These are phyloP conservation scores for Epichloe gansuensis DNA, from an alignment of 2,329 filamentous ascomycete species.

Conservation along the genomic window DNA sequence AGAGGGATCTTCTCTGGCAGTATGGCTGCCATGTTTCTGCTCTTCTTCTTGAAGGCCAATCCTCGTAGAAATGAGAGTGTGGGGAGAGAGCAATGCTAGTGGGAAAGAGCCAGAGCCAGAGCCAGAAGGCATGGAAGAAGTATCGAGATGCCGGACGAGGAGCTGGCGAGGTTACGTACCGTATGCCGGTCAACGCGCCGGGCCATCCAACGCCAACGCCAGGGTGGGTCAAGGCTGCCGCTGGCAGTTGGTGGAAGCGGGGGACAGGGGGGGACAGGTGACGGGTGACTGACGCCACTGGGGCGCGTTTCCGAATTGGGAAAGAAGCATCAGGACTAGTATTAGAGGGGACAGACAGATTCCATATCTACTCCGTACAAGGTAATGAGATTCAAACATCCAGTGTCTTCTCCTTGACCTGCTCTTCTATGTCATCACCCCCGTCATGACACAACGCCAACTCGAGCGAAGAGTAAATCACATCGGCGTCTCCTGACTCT, in stretches of 20 bases:
- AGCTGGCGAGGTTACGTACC: not conserved
- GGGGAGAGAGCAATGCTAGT: not conserved
- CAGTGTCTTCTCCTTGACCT: conserved; percentile 9
- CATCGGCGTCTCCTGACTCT: conserved; percentile 5
- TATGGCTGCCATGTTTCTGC: not conserved
- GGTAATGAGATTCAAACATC: conserved; percentile 5
- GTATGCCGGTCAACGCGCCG: no score
- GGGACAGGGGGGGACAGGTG: no score
- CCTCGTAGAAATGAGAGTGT: not conserved
- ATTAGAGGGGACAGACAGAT: no score
- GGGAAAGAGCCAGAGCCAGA: no score
- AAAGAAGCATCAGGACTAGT: no score
- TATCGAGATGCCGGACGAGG: not conserved
- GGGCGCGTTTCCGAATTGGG: no score
- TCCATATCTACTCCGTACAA: no score
- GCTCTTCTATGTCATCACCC: conserved; percentile 2
- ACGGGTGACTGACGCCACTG: no score
- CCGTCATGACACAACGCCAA: conserved; percentile 10
- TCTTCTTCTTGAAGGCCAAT: not conserved
- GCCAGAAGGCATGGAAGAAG: no score
- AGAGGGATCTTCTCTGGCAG: not conserved
- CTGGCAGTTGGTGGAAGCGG: no score
- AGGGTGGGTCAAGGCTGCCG: not conserved
- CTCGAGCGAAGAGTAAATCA: conserved; percentile 11
- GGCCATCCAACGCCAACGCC: not conserved